Percentiles rank a stretch among this genome's conserved stretches.
These are phyloP conservation scores for Microbotryomycetes sp. DNA, from an alignment of 1,284 basidiomycete genomes.

Conservation along the genomic window DNA sequence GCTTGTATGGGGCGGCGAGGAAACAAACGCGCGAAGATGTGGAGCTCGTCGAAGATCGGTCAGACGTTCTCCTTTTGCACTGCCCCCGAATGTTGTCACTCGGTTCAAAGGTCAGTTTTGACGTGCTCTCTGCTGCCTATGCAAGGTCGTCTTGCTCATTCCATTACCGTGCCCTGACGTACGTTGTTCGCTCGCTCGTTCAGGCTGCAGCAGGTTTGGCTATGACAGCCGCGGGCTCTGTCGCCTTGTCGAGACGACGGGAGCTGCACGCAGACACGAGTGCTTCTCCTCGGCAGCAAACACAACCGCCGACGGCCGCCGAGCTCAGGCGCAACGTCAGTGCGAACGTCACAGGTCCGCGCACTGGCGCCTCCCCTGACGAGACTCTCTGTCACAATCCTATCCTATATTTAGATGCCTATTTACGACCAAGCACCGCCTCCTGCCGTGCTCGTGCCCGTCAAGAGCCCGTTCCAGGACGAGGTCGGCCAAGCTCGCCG, in stretches of 20 bases:
- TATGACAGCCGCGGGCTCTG: background rate
- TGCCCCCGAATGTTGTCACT: background rate
- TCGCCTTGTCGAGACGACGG: background rate
- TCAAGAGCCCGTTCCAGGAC: slow-evolving; percentile 63
- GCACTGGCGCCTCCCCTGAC: background rate
- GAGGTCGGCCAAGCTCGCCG: slow-evolving; percentile 61
- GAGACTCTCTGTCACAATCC: background rate
- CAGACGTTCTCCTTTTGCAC: no score
- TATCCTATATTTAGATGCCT: slow-evolving; percentile 52
- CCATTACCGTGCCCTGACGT: no score
- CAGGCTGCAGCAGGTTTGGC: background rate
- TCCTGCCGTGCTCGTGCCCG: slow-evolving; percentile 56
- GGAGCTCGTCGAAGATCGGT: no score
- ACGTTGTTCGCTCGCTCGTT: no score
- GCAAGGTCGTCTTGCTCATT: background rate
- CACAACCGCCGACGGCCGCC: background rate
- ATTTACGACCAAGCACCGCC: slow-evolving; percentile 55
- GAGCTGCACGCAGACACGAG: background rate
- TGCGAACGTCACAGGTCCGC: background rate
- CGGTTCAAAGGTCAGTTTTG: background rate
- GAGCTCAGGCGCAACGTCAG: background rate
- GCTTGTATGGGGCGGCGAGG: background rate
- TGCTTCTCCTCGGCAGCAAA: background rate
- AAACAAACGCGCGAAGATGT: no score
- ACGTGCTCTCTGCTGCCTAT: background rate